Conservation (phyloP, 2,329 filamentous ascomycete species). For the Alternaria longipes region DNA sequence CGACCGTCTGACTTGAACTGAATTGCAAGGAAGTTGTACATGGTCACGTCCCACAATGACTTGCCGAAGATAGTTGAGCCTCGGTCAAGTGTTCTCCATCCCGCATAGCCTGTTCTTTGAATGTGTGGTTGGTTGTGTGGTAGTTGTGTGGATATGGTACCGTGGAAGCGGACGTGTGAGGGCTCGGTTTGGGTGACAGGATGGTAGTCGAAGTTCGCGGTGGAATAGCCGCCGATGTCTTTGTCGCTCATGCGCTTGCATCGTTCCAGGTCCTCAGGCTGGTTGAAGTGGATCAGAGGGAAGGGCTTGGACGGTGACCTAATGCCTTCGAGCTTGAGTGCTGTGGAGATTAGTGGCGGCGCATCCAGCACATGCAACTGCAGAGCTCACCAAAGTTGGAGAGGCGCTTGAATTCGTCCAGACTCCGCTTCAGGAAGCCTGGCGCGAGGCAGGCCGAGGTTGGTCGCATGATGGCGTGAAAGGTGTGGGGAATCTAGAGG, state of each 20-base stretch:
- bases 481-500: neutral
- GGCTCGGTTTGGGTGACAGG: conserved; percentile 58
- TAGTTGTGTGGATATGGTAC: conserved; percentile 85
- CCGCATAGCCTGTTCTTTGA: conserved; percentile 85
- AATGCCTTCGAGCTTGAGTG: conserved; percentile 73
- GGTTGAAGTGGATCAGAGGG: conserved; percentile 70
- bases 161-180: conserved; percentile 83
- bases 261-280: conserved; percentile 52
- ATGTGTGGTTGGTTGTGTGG: conserved; percentile 78
- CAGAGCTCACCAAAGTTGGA: conserved; percentile 60
- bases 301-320: conserved; percentile 71
- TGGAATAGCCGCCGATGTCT: conserved; percentile 87
- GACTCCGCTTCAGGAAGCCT: conserved; percentile 66
- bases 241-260: conserved; percentile 85
- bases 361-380: conserved; percentile 39
- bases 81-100: conserved; percentile 84
- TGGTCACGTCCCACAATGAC: conserved; percentile 86
- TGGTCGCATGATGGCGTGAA: conserved; percentile 45
- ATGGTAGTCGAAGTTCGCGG: conserved; percentile 74
- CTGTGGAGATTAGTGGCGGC: conserved; percentile 56
- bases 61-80: conserved; percentile 84
- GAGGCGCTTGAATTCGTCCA: conserved; percentile 67
- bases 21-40: conserved; percentile 86
- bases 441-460: conserved; percentile 49
- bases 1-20: conserved; percentile 90